Conservation (phyloP, 2,329 filamentous ascomycete species). For the Blastomyces parvus region DNA sequence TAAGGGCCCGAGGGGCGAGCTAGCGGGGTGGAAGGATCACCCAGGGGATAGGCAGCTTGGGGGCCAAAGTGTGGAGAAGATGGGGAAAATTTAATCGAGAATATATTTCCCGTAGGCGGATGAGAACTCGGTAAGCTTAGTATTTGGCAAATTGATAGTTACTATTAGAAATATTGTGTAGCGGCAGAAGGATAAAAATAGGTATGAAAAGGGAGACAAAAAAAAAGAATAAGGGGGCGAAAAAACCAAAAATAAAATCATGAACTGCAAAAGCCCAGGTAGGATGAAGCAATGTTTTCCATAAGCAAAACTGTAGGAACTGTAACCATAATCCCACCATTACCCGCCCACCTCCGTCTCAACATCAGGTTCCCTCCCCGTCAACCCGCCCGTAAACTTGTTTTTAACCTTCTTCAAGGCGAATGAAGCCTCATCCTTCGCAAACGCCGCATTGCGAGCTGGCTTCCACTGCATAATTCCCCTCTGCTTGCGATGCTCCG, state of each 20-base stretch:
- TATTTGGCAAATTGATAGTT: background rate
- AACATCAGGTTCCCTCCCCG: conserved; percentile 75
- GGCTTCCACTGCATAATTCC: conserved; percentile 95
- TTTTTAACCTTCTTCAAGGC: conserved; percentile 66
- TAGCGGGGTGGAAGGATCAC: too few species aligned
- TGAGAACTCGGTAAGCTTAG: background rate
- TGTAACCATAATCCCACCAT: too few species aligned
- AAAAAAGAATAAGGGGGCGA: background rate
- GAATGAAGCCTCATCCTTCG: conserved; percentile 76
- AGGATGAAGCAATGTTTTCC: too few species aligned
- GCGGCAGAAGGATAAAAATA: background rate
- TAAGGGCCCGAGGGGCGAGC: too few species aligned
- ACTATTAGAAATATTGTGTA: too few species aligned
- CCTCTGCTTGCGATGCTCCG: conserved; percentile 71
- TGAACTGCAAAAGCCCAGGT: too few species aligned
- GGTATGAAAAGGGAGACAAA: background rate
- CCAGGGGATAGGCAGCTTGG: too few species aligned
- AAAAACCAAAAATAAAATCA: background rate
- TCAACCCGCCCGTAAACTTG: conserved; percentile 59
- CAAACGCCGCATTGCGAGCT: conserved; percentile 74
- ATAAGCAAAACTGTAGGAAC: too few species aligned
- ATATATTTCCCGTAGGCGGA: background rate
- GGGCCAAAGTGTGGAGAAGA: too few species aligned
- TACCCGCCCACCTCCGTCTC: conserved; percentile 55
- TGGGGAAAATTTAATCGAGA: background rate